Percentiles rank a stretch among this genome's conserved stretches.
These are phyloP conservation scores for Calonectria crousiana DNA, from an alignment of 2,329 filamentous ascomycete genomes.

Conservation along the genomic window DNA sequence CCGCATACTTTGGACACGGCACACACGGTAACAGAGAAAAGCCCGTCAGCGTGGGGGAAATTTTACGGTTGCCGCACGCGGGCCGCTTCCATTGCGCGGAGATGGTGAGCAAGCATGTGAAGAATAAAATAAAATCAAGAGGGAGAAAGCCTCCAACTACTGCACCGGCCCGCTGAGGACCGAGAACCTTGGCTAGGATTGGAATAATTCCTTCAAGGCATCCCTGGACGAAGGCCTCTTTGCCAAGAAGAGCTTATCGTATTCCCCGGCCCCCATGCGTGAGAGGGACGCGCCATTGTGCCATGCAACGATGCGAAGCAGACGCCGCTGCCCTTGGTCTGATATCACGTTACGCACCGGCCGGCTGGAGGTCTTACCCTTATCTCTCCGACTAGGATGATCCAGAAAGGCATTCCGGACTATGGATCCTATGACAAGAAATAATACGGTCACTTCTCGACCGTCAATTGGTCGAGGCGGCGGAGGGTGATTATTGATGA, in stretches of 20 bases:
- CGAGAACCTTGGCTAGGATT: neutral
- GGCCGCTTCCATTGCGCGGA: neutral
- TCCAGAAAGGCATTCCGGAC: neutral
- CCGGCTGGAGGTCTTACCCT: neutral
- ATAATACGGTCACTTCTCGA: conserved; percentile 3
- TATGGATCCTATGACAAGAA: conserved; percentile 2
- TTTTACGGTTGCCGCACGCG: neutral
- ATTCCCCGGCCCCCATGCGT: neutral
- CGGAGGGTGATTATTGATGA: neutral
- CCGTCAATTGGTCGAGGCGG: neutral
- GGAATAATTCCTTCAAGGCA: neutral
- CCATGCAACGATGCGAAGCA: neutral
- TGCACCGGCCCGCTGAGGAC: conserved; percentile 8
- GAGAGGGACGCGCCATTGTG: neutral
- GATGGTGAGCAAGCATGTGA: neutral
- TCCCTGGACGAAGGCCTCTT: neutral
- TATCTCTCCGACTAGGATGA: neutral
- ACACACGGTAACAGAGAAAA: neutral
- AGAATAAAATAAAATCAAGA: neutral
- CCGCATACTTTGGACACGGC: neutral
- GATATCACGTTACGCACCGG: conserved; percentile 1
- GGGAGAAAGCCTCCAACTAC: neutral
- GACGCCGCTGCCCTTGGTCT: neutral
- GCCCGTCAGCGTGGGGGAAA: neutral
- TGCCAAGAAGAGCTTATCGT: conserved; percentile 5